Conservation (phyloP, 495 filamentous ascomycete genomes). For the Penicillium alfredii region DNA sequence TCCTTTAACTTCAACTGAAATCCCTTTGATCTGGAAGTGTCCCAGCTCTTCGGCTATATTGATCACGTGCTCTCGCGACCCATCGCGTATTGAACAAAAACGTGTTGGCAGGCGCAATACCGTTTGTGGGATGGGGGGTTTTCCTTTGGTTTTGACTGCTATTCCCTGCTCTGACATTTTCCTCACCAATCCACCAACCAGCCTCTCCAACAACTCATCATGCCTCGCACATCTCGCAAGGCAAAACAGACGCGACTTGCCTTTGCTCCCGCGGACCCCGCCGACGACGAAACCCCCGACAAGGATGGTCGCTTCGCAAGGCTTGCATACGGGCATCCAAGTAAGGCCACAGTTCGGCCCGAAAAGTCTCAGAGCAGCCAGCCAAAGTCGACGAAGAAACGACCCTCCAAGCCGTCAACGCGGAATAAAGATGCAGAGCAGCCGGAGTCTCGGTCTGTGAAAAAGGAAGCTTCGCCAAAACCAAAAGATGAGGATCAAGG, state of each 20-base stretch:
- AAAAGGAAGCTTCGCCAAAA: neutral
- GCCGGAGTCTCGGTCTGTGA: neutral
- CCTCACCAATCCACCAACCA: slow-evolving; percentile 6
- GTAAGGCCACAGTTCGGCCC: slow-evolving; percentile 22
- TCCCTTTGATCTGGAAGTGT: too few relatives aligned
- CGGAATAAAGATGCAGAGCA: neutral
- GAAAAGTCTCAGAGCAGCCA: slow-evolving; percentile 2
- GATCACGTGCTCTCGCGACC: slow-evolving; percentile 18
- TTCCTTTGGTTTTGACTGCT: neutral
- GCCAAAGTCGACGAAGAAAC: neutral
- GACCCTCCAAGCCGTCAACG: slow-evolving; percentile 5
- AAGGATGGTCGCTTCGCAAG: slow-evolving; percentile 28
- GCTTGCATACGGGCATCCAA: slow-evolving; percentile 36
- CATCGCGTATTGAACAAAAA: too few relatives aligned
- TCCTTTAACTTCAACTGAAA: too few relatives aligned
- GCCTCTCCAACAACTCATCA: too few relatives aligned
- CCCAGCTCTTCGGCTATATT: too few relatives aligned
- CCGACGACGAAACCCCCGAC: slow-evolving; percentile 8
- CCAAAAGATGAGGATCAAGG: neutral
- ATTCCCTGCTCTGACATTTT: neutral
- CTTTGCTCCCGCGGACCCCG: slow-evolving; percentile 24
- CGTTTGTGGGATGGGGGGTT: too few relatives aligned
- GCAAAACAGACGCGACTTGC: slow-evolving; percentile 46
- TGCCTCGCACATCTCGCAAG: slow-evolving; percentile 39
- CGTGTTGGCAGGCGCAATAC: too few relatives aligned